A percentile compares a stretch with the other conserved stretches of the same genome.
Conservation (phyloP, 2,329 filamentous ascomycete species). For the Trichoderma asperellum region DNA sequence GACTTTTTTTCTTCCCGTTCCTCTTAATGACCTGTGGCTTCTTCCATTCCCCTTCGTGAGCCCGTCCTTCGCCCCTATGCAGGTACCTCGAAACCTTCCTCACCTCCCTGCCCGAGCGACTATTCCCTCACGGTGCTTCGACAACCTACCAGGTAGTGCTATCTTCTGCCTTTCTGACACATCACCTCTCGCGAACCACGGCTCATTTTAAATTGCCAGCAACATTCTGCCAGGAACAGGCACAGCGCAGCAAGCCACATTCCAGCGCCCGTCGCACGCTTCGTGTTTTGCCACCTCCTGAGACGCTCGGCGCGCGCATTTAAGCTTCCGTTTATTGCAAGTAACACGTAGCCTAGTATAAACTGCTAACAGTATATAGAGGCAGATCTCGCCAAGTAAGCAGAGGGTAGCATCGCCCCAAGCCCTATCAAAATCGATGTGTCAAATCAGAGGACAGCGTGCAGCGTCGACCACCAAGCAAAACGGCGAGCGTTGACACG, state of each 20-base stretch:
- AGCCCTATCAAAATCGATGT: conserved; percentile 21
- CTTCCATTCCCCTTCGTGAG: not conserved
- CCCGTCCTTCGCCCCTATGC: conserved; percentile 12
- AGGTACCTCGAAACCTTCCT: conserved; percentile 18
- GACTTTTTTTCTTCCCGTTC: conserved; percentile 7
- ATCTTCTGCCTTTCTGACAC: conserved; percentile 10
- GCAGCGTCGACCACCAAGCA: not conserved
- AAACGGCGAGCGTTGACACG: conserved; percentile 6
- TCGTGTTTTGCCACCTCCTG: conserved; percentile 21
- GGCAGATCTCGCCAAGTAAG: conserved; percentile 19
- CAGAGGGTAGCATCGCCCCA: conserved; percentile 23
- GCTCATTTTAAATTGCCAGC: not conserved
- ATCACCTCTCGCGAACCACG: not conserved
- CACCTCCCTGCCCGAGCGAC: not conserved
- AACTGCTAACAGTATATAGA: not conserved
- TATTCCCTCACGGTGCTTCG: not conserved
- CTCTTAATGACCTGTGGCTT: not conserved
- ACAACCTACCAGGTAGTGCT: no score
- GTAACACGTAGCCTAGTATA: not conserved
- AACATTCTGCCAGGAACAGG: not conserved
- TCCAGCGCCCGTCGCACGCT: conserved; percentile 4
- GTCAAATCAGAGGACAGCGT: conserved; percentile 8
- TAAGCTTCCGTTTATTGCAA: not conserved
- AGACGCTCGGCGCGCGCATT: conserved; percentile 1
- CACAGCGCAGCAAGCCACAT: not conserved